Evolutionary conservation across 345 rosid genomes (phyloP), one percentile per base, ranked within the genome.

Genomic region (Abelmoschus esculentus): DNA sequence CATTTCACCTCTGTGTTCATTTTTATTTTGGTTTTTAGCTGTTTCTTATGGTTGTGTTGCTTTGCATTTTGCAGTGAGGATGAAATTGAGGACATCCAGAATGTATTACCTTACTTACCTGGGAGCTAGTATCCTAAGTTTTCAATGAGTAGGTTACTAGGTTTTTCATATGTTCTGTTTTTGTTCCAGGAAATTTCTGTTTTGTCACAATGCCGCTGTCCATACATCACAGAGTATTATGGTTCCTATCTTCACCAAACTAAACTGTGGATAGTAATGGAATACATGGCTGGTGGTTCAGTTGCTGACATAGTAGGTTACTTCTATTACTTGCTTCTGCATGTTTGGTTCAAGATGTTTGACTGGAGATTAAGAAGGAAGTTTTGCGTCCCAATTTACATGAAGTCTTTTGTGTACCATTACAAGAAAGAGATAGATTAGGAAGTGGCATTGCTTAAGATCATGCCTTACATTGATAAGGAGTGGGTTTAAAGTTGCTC

Each of bases 201-300:
- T 72, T 82, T 95, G 76, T 89, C 91, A 60, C 98, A 95, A 78
- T 91, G 99, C 49, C 97, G 99, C 53, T 91, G 87, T 76, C 98
- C 83, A 70, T 96, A 92, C 80, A 95, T 95, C 68, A 95, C 99
- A 0, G 96, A 90, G 79, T 90, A 95, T 71, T 92, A 91, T 83
- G 97, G 99, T 76, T 95, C 99, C 64, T 90, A 87, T 79, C 97
- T 95, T 71, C 87, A 90, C 74, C 98, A 90, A 82, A 95, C 99
- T 70, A 95, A 95, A 84, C 79, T 95, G 59, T 91, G 99, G 96
- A 91, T 96, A 81, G 89, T 96, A 78, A 96, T 95, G 97, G 99
- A 95, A 72, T 95, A 81, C 82, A 90, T 95, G 99, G 97, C 97
- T 10, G 98, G 99, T 77, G 99, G 98, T 75, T 95, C 99, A 62